phyloP scores from a whole-genome alignment of 176 grass and related monocot genomes.

The Juncus inflexus region DNA sequence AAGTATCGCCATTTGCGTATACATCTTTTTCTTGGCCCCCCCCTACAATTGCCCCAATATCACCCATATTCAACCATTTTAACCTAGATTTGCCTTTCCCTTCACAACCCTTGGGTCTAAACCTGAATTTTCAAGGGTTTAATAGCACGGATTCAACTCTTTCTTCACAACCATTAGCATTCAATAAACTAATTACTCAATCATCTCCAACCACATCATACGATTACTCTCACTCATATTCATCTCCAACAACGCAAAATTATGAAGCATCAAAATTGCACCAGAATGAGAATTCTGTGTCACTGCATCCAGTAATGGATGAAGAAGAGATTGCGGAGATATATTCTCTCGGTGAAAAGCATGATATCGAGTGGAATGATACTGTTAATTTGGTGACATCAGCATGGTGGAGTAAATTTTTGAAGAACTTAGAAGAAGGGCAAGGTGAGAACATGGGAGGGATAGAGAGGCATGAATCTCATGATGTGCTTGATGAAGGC shows the following conservation, averaged over 20 bases:
- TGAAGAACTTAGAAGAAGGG: conserved; percentile 54
- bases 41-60: conserved; percentile 33
- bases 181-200: conserved; percentile 20
- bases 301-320: conserved; percentile 62
- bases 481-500: conserved; percentile 18
- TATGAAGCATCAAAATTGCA: conserved; percentile 10
- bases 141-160: conserved; percentile 15
- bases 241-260: conserved; percentile 17
- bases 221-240: conserved; percentile 44
- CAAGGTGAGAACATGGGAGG: conserved; percentile 13
- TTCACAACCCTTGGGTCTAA: conserved; percentile 63
- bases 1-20: conserved; percentile 26
- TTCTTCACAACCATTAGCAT: background rate
- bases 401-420: conserved; percentile 83
- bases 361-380: conserved; percentile 91
- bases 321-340: conserved; percentile 71
- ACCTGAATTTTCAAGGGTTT: conserved; percentile 81
- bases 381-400: conserved; percentile 72
- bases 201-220: conserved; percentile 41
- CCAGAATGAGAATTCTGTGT: conserved; percentile 14
- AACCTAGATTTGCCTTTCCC: conserved; percentile 47
- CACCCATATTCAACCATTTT: conserved; percentile 28
- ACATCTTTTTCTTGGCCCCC: conserved; percentile 32
- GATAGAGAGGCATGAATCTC: conserved; percentile 7
- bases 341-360: conserved; percentile 61